phyloP scores from a whole-genome alignment of 176 grass and related monocot species.

The Dendrocalamus sinicus region DNA sequence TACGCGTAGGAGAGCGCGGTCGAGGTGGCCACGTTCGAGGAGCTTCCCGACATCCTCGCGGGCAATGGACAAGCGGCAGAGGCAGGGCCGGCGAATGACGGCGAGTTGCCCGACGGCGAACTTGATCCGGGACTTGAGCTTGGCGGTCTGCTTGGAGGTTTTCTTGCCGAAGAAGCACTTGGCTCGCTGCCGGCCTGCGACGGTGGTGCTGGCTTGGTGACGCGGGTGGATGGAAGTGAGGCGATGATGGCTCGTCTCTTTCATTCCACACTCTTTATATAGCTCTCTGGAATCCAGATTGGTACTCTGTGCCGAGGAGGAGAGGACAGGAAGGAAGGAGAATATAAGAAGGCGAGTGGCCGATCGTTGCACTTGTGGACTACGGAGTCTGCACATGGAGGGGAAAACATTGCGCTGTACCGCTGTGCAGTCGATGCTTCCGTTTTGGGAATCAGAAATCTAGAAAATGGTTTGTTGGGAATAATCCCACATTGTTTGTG shows the following conservation, averaged over 20 bases:
- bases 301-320: neutral
- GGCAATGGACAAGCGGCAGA: constrained; percentile 45
- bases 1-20: constrained; percentile 56
- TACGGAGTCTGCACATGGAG: constrained; percentile 26
- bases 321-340: neutral
- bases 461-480: too few species aligned
- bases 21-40: constrained; percentile 51
- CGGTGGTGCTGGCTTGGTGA: neutral
- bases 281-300: neutral
- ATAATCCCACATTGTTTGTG: too few species aligned
- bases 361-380: constrained; percentile 39
- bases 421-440: neutral
- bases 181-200: neutral
- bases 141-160: constrained; percentile 55
- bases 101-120: constrained; percentile 43
- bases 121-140: constrained; percentile 51
- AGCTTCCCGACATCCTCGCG: constrained; percentile 56
- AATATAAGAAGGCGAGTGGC: neutral
- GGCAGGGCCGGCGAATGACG: constrained; percentile 35
- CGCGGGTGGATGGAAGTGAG: neutral
- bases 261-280: neutral
- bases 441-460: constrained; percentile 13
- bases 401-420: neutral
- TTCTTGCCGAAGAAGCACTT: constrained; percentile 55
- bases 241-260: neutral